Percentiles rank a stretch among this genome's conserved stretches.
Conservation (phyloP, 805 yeast species). For the Hemisphaericaspora nanyangensis region DNA sequence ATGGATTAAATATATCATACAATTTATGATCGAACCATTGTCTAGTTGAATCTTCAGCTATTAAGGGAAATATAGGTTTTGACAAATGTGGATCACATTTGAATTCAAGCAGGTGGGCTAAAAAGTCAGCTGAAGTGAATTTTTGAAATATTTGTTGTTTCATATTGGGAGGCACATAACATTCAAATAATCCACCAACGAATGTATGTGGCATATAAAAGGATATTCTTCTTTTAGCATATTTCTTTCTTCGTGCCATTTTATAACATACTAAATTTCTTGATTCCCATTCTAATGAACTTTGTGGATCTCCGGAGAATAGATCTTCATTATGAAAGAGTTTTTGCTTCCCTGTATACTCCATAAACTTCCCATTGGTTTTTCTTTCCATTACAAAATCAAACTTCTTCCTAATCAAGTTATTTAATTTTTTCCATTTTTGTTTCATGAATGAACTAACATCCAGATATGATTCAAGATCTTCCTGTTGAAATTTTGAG, state of each 20-base stretch:
- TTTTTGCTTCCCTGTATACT: slow-evolving; percentile 19
- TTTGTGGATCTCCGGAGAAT: slow-evolving; percentile 13
- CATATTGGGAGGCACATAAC: slow-evolving; percentile 32
- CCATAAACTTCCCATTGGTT: slow-evolving; percentile 14
- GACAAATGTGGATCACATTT: slow-evolving; percentile 33
- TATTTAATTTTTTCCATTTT: slow-evolving; percentile 3
- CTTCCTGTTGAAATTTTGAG: not conserved
- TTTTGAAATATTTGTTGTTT: slow-evolving; percentile 19
- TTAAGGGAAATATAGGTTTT: slow-evolving; percentile 50
- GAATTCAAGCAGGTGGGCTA: slow-evolving; percentile 17
- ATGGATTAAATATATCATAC: slow-evolving; percentile 16
- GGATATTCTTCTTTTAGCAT: slow-evolving; percentile 41
- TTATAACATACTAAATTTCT: slow-evolving; percentile 46
- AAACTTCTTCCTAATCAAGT: slow-evolving; percentile 9
- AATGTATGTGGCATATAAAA: slow-evolving; percentile 53
- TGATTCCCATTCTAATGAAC: slow-evolving; percentile 22
- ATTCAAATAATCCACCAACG: slow-evolving; percentile 63
- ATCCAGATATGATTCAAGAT: slow-evolving; percentile 2
- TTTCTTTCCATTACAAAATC: slow-evolving; percentile 17
- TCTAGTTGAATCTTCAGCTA: slow-evolving; percentile 51
- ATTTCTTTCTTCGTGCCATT: slow-evolving; percentile 52
- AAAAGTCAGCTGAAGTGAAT: slow-evolving; percentile 11
- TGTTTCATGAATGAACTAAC: slow-evolving; percentile 2
- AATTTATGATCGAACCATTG: slow-evolving; percentile 40
- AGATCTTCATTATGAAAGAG: slow-evolving; percentile 14